Conservation (phyloP, 1,284 basidiomycete species). For the Heterobasidion irregulare region DNA sequence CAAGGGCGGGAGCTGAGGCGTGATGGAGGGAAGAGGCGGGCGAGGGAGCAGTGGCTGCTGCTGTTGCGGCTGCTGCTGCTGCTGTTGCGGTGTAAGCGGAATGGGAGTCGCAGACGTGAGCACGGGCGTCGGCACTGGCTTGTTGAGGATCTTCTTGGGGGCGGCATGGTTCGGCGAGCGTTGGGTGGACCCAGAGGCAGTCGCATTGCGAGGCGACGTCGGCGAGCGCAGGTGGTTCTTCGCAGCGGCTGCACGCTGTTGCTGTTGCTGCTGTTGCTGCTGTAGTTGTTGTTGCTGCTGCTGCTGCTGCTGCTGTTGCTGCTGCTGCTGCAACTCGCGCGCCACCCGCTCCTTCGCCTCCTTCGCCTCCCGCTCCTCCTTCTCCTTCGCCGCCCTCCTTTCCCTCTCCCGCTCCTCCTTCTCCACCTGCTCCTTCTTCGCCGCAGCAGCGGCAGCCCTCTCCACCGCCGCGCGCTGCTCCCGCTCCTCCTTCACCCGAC, state of each 20-base stretch:
- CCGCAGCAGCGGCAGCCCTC: constrained; percentile 38
- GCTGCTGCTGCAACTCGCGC: constrained; percentile 20
- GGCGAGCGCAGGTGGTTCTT: constrained; percentile 32
- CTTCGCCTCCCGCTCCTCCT: constrained; percentile 35
- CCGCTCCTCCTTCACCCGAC: constrained; percentile 49
- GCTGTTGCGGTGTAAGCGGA: constrained; percentile 7
- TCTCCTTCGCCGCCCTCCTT: constrained; percentile 50
- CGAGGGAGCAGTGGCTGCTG: constrained; percentile 19
- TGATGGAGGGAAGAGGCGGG: constrained; percentile 16
- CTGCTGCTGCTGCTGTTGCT: constrained; percentile 25
- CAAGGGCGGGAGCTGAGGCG: constrained; percentile 22
- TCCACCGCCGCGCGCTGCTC: constrained; percentile 44
- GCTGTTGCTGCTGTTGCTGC: constrained; percentile 23
- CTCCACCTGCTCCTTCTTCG: constrained; percentile 43
- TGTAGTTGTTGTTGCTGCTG: neutral
- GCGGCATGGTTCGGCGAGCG: constrained; percentile 33
- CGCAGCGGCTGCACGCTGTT: constrained; percentile 14
- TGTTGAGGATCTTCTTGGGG: constrained; percentile 44
- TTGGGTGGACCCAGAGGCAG: constrained; percentile 40
- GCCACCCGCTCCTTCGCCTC: constrained; percentile 30
- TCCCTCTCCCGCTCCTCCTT: constrained; percentile 58
- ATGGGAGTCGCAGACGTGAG: constrained; percentile 13
- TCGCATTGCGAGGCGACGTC: constrained; percentile 39
- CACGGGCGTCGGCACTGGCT: constrained; percentile 20
- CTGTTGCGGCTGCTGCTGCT: constrained; percentile 22